Percentiles rank a stretch among this genome's conserved stretches.
These are phyloP conservation scores for Marchantia polymorpha DNA, from an alignment of 225 moss, liverwort and hornwort genomes.

Conservation along the genomic window DNA sequence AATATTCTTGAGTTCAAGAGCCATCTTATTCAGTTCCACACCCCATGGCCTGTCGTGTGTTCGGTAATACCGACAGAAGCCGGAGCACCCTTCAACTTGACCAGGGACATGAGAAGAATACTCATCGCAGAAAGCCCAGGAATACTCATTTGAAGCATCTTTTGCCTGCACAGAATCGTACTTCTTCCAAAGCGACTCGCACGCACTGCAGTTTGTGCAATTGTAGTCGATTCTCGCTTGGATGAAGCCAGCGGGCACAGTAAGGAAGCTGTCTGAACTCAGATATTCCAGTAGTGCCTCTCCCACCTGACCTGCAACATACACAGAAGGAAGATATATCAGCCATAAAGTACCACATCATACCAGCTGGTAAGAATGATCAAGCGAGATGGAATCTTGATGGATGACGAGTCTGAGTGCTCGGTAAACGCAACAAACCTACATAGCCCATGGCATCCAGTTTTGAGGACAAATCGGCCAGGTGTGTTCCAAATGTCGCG, in stretches of 20 bases:
- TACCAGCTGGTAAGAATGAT: too few relatives aligned
- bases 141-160: neutral
- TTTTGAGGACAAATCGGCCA: too few relatives aligned
- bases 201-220: neutral
- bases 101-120: neutral
- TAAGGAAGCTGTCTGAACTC: neutral
- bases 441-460: too few relatives aligned
- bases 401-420: too few relatives aligned
- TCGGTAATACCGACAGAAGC: neutral
- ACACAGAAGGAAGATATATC: too few relatives aligned
- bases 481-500: too few relatives aligned
- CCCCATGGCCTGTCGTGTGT: neutral
- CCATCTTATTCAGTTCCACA: neutral
- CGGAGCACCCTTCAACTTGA: neutral
- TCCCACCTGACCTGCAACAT: too few relatives aligned
- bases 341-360: too few relatives aligned
- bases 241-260: neutral
- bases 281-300: neutral
- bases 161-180: neutral
- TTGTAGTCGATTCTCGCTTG: neutral
- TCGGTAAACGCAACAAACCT: too few relatives aligned
- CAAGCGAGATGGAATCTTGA: too few relatives aligned
- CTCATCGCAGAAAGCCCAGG: neutral
- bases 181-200: neutral
- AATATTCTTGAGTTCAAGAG: too few relatives aligned